phyloP scores from a whole-genome alignment of 2,329 filamentous ascomycete species.

The Sclerotiophoma versabilis region DNA sequence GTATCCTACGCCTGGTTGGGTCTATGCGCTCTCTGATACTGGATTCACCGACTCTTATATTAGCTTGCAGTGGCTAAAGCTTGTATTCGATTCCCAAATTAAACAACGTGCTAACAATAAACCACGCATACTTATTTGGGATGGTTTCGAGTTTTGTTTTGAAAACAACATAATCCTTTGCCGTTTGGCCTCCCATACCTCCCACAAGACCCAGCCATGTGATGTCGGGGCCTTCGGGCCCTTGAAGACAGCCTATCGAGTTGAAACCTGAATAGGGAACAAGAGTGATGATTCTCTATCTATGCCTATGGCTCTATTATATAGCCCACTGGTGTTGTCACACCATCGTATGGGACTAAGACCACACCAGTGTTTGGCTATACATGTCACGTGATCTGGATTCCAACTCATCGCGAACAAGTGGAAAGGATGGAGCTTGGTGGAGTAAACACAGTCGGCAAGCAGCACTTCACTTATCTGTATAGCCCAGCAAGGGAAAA shows the following conservation, averaged over 20 bases:
- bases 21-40: constrained; percentile 19
- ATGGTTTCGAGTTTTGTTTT: constrained; percentile 30
- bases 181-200: neutral
- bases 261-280: neutral
- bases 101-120: constrained; percentile 37
- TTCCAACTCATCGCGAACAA: constrained; percentile 21
- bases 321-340: too few relatives aligned
- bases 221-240: constrained; percentile 11
- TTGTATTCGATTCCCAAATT: constrained; percentile 47
- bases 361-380: too few relatives aligned
- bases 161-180: neutral
- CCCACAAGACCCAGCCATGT: neutral
- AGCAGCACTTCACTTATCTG: constrained; percentile 24
- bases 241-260: constrained; percentile 14
- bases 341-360: too few relatives aligned
- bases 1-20: constrained; percentile 19
- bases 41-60: constrained; percentile 41
- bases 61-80: constrained; percentile 46
- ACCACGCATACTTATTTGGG: constrained; percentile 43
- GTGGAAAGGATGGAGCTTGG: constrained; percentile 15
- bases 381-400: too few relatives aligned
- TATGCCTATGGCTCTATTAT: too few relatives aligned
- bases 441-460: constrained; percentile 14
- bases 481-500: constrained; percentile 27
- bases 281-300: too few relatives aligned